phyloP scores from a whole-genome alignment of 129 eudicot species.

The Helianthus tuberosus region DNA sequence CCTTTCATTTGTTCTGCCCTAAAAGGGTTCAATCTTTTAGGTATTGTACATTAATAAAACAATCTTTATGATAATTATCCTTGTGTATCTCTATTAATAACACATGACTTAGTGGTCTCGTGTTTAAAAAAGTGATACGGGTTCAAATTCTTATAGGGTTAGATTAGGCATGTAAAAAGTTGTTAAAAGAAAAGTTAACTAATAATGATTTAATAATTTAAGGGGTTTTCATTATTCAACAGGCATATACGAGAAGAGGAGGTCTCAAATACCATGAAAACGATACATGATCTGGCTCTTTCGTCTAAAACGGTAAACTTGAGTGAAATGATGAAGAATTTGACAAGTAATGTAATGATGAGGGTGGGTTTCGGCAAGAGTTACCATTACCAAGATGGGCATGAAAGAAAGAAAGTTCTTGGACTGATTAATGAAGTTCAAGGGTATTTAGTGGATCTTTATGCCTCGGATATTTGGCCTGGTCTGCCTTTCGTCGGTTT shows the following conservation, averaged over 20 bases:
- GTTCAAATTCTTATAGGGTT: too few relatives aligned
- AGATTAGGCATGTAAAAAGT: too few relatives aligned
- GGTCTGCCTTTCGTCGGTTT: slow-evolving; percentile 38
- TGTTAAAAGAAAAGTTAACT: too few relatives aligned
- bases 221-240: too few relatives aligned
- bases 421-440: slow-evolving; percentile 23
- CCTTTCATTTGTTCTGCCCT: slow-evolving; percentile 19
- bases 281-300: slow-evolving; percentile 7
- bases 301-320: slow-evolving; percentile 26
- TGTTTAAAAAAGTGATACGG: too few relatives aligned
- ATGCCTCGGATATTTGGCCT: slow-evolving; percentile 28
- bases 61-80: too few relatives aligned
- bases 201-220: too few relatives aligned
- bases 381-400: slow-evolving; percentile 10
- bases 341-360: slow-evolving; percentile 12
- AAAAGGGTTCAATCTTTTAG: slow-evolving; percentile 37
- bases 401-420: slow-evolving; percentile 16
- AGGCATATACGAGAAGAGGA: slow-evolving; percentile 28
- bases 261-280: slow-evolving; percentile 24
- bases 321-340: slow-evolving; percentile 10
- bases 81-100: too few relatives aligned
- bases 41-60: background rate
- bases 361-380: slow-evolving; percentile 32
- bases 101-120: too few relatives aligned
- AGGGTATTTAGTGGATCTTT: background rate